A percentile compares a stretch with the other conserved stretches of the same genome.
Conservation (phyloP, 495 filamentous ascomycete genomes). For the Talaromyces adpressus region DNA sequence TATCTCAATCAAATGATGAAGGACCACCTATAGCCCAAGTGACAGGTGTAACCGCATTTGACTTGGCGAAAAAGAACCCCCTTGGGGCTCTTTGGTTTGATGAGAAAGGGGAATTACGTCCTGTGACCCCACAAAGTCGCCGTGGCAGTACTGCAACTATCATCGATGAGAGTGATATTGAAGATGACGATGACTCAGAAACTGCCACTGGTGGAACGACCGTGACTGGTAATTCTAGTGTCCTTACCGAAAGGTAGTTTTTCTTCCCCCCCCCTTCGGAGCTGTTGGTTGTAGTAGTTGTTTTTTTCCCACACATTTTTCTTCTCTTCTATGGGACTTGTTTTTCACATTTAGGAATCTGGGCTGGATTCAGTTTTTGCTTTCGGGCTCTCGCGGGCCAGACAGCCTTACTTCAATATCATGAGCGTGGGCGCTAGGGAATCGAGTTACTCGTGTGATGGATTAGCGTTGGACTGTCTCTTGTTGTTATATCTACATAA, state of each 20-base stretch:
- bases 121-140: slow-evolving; percentile 2
- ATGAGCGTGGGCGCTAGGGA: neutral
- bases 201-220: slow-evolving; percentile 5
- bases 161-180: slow-evolving; percentile 16
- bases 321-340: neutral
- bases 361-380: neutral
- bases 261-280: neutral
- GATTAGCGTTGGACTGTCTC: neutral
- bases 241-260: neutral
- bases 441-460: neutral
- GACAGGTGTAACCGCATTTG: slow-evolving; percentile 16
- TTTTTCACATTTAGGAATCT: neutral
- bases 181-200: slow-evolving; percentile 1
- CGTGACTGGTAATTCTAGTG: neutral
- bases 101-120: slow-evolving; percentile 13
- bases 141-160: slow-evolving; percentile 16
- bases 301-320: neutral
- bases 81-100: slow-evolving; percentile 20
- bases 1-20: too few relatives aligned
- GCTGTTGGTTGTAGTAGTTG: neutral
- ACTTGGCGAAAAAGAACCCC: slow-evolving; percentile 19
- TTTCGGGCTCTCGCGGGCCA: neutral
- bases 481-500: neutral
- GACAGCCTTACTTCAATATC: neutral
- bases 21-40: slow-evolving; percentile 11